Evolutionary conservation across 805 yeast genomes (phyloP), one percentile per base, ranked within the genome.

Genomic region (Wickerhamiella slavikovae): DNA sequence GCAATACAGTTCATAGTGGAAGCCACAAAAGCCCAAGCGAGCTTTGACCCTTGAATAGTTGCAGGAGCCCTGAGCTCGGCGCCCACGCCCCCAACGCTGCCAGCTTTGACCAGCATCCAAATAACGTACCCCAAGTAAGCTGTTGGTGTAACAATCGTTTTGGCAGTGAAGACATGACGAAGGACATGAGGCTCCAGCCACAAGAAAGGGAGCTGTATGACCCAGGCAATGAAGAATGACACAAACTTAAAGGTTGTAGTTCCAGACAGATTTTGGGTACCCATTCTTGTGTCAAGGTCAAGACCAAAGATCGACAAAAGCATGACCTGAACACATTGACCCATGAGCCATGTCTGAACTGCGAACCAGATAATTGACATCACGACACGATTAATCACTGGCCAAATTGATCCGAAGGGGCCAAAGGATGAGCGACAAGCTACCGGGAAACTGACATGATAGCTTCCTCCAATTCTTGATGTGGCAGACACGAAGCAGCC

Each of bases 321-420:
- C 85, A 79, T 75, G 28, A 76, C 51, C 36, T 70, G 64, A 13
- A 80, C 68, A 56, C 91, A 75, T 35, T 78, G 66, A 24, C 82
- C 85, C 32, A 89, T 91, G 33, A 80, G 62, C 60, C 78, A 73
- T 15, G 75, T 62, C 45, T 79, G 92, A 21, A 77, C 89, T 19
- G 89, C 70, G 44, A 72, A 79, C 93, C 93, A 80, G 27, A 80
- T 67, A 40, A 68, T 61, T 17, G 78, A 72, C 80, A 80, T 74
- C 11, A 75, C 79, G 23, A 76, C 83, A 54, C 94, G 65, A 52
- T 79, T 79, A 30, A 78, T 41, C 28, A 80, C 69, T 4, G 89
- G 92, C 93, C 85, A 80, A 36, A 72, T 55, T 0, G 79, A 70
- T 29, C 85, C 85, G 57, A 68, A 74, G 12, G 75, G 66, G 34